Conservation (phyloP, 768 basidiomycete genomes). For the Polyporus arcularius region DNA sequence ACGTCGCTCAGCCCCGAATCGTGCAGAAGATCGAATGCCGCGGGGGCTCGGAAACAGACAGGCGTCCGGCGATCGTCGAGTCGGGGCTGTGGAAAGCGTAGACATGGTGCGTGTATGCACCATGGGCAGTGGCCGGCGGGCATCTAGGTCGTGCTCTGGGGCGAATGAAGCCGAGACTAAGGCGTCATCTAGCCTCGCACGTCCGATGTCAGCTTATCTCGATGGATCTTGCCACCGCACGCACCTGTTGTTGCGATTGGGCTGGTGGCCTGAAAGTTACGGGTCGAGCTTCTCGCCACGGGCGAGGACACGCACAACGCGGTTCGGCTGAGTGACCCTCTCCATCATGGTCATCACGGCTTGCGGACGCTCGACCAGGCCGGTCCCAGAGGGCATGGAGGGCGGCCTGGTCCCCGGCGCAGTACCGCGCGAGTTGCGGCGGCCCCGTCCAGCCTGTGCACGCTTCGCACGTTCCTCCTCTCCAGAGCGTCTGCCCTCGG, state of each 20-base stretch:
- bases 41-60: slow-evolving; percentile 3
- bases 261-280: slow-evolving; percentile 3
- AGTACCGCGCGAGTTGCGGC: slow-evolving; percentile 25
- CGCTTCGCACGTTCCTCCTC: slow-evolving; percentile 31
- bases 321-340: slow-evolving; percentile 69
- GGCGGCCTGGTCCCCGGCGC: slow-evolving; percentile 14
- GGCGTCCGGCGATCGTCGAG: not conserved
- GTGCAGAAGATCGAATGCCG: slow-evolving; percentile 3
- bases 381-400: slow-evolving; percentile 19
- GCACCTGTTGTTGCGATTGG: slow-evolving; percentile 1
- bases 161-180: not conserved
- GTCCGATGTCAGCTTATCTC: not conserved
- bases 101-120: not conserved
- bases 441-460: slow-evolving; percentile 19
- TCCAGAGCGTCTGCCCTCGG: slow-evolving; percentile 26
- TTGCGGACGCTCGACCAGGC: slow-evolving; percentile 75
- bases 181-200: not conserved
- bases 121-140: not conserved
- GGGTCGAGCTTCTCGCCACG: slow-evolving; percentile 84
- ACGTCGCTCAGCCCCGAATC: not conserved
- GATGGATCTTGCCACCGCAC: not conserved
- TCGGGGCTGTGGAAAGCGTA: not conserved
- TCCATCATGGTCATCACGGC: slow-evolving; percentile 85
- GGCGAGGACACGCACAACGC: slow-evolving; percentile 77
- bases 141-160: not conserved